Evolutionary conservation across 768 basidiomycete species (phyloP).

Genomic region (Hysterangium stoloniferum): DNA sequence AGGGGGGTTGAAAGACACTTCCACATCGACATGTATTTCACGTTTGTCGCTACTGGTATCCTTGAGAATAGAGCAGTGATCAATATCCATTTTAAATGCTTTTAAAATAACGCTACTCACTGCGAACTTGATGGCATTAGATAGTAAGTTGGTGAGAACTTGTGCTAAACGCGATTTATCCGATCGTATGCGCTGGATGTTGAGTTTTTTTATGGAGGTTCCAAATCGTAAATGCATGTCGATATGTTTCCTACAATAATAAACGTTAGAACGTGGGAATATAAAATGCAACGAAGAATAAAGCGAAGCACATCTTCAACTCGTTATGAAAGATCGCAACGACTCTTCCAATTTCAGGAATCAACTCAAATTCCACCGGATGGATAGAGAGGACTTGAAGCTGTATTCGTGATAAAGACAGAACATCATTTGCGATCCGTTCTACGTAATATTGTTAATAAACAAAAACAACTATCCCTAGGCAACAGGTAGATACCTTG

Average conservation of each 20-base stretch:
- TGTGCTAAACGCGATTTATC: conserved; percentile 33
- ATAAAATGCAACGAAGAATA: background rate
- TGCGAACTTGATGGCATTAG: conserved; percentile 31
- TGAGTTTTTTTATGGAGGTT: conserved; percentile 21
- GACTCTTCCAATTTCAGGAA: conserved; percentile 25
- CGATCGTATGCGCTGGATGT: conserved; percentile 24
- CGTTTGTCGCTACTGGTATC: conserved; percentile 15
- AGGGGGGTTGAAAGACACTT: conserved; percentile 25
- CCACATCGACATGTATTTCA: conserved; percentile 24
- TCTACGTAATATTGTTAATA: conserved; percentile 9
- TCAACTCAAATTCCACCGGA: conserved; percentile 16
- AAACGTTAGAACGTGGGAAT: background rate
- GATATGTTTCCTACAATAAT: conserved; percentile 25
- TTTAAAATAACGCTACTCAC: conserved; percentile 13
- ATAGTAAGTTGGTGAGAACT: conserved; percentile 28
- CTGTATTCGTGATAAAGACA: conserved; percentile 31
- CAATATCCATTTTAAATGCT: background rate
- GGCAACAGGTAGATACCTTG: conserved; percentile 16
- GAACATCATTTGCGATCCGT: conserved; percentile 32
- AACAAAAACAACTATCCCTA: background rate
- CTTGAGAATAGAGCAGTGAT: background rate
- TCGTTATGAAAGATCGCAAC: conserved; percentile 31
- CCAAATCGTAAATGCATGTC: conserved; percentile 24
- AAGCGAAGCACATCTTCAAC: conserved; percentile 21
- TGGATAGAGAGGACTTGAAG: conserved; percentile 23